A percentile compares a stretch with the other conserved stretches of the same genome.
Conservation (phyloP, 768 basidiomycete genomes). For the Amylocystis lapponica region DNA sequence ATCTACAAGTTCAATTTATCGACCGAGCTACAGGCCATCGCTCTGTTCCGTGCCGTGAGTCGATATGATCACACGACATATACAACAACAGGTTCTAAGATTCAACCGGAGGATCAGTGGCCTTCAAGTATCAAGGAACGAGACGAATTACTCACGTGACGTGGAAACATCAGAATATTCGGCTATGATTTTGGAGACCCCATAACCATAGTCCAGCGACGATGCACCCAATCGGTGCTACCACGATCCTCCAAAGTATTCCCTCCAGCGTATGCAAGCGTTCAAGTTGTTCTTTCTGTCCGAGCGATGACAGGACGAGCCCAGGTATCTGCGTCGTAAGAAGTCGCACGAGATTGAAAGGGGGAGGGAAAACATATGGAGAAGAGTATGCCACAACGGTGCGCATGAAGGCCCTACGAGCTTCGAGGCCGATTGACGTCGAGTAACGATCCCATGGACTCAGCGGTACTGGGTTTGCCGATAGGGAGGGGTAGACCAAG, state of each 20-base stretch:
- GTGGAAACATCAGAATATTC: no score
- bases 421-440: constrained; percentile 32
- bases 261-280: constrained; percentile 21
- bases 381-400: constrained; percentile 29
- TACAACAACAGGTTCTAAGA: no score
- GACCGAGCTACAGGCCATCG: no score
- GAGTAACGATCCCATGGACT: constrained; percentile 47
- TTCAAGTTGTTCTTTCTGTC: constrained; percentile 11
- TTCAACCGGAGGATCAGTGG: no score
- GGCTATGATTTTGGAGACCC: no score
- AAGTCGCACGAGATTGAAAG: constrained; percentile 40
- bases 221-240: constrained; percentile 33
- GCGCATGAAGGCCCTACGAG: constrained; percentile 36
- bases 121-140: no score
- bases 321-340: constrained; percentile 12
- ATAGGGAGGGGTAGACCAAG: constrained; percentile 19
- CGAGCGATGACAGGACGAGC: constrained; percentile 12
- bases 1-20: no score
- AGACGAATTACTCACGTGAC: no score
- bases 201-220: constrained; percentile 24
- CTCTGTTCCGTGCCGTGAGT: no score
- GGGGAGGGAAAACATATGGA: constrained; percentile 43
- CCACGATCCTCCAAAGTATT: constrained; percentile 36
- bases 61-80: no score
- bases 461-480: background rate